Evolutionary conservation across 495 filamentous ascomycete genomes (phyloP), one percentile per base, ranked within the genome.

Genomic region (Daldinia loculata): DNA sequence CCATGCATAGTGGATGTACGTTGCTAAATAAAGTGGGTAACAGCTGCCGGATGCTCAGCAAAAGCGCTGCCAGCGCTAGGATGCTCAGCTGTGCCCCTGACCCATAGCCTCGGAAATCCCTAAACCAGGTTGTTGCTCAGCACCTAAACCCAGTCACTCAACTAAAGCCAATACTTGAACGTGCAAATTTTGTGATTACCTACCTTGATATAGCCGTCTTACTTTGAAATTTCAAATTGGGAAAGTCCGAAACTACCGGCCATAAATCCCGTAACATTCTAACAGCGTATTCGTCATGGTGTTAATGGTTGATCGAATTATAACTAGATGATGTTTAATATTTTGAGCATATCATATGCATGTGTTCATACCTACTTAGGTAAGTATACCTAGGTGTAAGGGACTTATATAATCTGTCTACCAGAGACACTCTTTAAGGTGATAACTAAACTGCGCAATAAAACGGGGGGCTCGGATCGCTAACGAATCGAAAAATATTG

Each of bases 101-200:
- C 62, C 70, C 70, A 59, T 73, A 69, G 65, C 66, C 61, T 73
- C 65, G 65, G 70, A 69, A 69, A 61, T 68, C 24, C 38, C 59
- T 67, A 67, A 63, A 43, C 45, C 36, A 64, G 60, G 57, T 57
- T 39, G 48, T 30, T 30, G 26, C 12, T 53, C 6, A 50, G 43
- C 22, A 50, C 43, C 43, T 24, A 24, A 50, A 14, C 43, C 22
- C 3, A 50, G 43, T 24, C 17, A 1, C 19, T 50, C n/a, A 24
- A 24, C 43, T 19, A 1, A 8, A 51, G 34, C 12, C 11, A 36
- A 8, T 34, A 34, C 12, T 14, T 5, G 3, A 26, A 24, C 6
- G 27, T 30, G 50, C 50, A 53, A 53, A 53, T 30, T 53, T 53
- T 53, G 12, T 17, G 3, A 6, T 53, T 53, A 29, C 6, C 24